Evolutionary conservation across 1,139 yeast species (phyloP).

Genomic region (Candida labiduridarum): DNA sequence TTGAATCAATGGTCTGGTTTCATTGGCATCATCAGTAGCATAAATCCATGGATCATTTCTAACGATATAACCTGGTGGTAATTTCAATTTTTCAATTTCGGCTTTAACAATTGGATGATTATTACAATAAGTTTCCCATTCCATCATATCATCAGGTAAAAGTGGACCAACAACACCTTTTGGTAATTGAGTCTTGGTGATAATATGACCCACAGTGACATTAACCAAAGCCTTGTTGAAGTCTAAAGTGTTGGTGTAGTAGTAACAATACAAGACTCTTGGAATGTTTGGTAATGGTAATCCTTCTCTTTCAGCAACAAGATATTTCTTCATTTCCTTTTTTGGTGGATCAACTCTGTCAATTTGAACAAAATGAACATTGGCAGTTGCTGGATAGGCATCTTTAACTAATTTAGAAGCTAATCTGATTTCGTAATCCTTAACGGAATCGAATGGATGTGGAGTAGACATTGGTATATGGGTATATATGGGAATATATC

Average conservation of each 20-base stretch:
- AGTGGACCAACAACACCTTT: conserved; percentile 74
- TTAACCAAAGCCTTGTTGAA: conserved; percentile 78
- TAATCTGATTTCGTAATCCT: conserved; percentile 63
- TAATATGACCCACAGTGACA: conserved; percentile 62
- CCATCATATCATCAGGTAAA: conserved; percentile 67
- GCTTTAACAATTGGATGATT: conserved; percentile 62
- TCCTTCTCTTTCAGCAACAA: conserved; percentile 71
- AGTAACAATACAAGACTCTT: conserved; percentile 69
- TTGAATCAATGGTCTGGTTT: conserved; percentile 65
- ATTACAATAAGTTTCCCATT: conserved; percentile 53
- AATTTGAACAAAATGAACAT: conserved; percentile 70
- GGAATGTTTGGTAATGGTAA: conserved; percentile 57
- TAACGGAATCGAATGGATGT: conserved; percentile 71
- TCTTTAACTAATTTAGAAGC: conserved; percentile 68
- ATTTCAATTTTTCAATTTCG: conserved; percentile 64
- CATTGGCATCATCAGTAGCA: conserved; percentile 71
- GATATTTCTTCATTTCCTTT: conserved; percentile 65
- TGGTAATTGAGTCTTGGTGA: conserved; percentile 59
- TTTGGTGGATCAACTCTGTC: conserved; percentile 85
- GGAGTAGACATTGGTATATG: conserved; percentile 9
- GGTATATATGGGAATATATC: background rate
- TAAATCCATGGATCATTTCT: conserved; percentile 88
- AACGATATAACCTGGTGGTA: conserved; percentile 57
- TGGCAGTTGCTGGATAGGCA: conserved; percentile 47
- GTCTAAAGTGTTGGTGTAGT: conserved; percentile 57